These are phyloP conservation scores for Talaromyces sp. DNA, from an alignment of 2,329 filamentous ascomycete species.

Conservation along the genomic window DNA sequence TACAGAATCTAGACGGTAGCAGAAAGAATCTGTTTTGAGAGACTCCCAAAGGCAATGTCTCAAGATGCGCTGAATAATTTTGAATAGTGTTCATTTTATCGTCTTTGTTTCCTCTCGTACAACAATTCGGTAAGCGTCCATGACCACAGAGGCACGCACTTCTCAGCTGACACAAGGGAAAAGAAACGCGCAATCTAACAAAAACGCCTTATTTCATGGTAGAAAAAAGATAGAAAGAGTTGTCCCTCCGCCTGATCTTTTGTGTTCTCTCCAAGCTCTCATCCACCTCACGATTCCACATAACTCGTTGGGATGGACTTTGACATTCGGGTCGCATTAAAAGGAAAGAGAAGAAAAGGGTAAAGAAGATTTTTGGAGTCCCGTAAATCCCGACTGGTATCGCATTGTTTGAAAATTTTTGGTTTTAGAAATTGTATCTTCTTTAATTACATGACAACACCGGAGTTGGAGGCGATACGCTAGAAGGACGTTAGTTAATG, in stretches of 20 bases:
- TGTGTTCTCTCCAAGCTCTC: neutral
- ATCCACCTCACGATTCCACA: neutral
- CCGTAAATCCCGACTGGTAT: constrained; percentile 20
- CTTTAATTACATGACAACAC: constrained; percentile 94
- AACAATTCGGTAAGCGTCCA: constrained; percentile 1
- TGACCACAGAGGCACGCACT: neutral
- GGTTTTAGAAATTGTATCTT: constrained; percentile 12
- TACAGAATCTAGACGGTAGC: neutral
- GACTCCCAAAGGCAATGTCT: neutral
- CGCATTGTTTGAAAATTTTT: constrained; percentile 18
- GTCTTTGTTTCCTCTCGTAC: constrained; percentile 9
- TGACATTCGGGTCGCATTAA: constrained; percentile 4
- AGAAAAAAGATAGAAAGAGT: neutral
- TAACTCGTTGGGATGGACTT: neutral
- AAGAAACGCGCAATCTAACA: constrained; percentile 7
- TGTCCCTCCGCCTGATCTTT: neutral
- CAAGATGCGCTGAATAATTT: neutral
- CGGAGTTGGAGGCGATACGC: constrained; percentile 99
- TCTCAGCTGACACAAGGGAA: neutral
- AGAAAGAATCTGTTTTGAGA: too few relatives aligned
- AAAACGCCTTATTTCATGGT: constrained; percentile 13
- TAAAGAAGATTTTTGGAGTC: constrained; percentile 14
- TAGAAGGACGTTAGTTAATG: constrained; percentile 42
- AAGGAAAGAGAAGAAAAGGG: neutral
- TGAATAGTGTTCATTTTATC: constrained; percentile 12